Percentiles rank a stretch among this genome's conserved stretches.
These are phyloP conservation scores for Pyrenochaeta sp. DNA, from an alignment of 2,329 filamentous ascomycete species.

Conservation along the genomic window DNA sequence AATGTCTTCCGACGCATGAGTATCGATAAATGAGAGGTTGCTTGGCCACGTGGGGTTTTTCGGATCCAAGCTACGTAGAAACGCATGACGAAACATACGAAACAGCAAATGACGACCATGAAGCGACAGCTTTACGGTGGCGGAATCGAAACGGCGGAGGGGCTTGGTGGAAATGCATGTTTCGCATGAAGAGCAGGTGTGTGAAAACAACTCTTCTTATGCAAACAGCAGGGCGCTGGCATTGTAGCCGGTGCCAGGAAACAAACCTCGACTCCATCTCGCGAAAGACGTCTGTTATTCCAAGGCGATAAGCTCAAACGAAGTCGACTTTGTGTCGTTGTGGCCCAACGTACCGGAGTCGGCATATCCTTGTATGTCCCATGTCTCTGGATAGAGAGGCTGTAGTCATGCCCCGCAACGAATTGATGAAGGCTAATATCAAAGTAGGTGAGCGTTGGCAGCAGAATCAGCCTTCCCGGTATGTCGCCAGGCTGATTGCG, in stretches of 20 bases:
- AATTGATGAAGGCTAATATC: conserved; percentile 15
- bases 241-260: neutral
- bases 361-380: neutral
- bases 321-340: neutral
- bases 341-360: neutral
- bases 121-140: conserved; percentile 3
- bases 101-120: conserved; percentile 3
- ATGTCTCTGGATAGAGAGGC: conserved; percentile 9
- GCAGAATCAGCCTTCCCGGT: neutral
- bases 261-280: neutral
- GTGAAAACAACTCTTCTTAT: conserved; percentile 10
- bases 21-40: neutral
- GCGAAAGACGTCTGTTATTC: neutral
- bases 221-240: neutral
- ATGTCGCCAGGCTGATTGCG: conserved; percentile 1
- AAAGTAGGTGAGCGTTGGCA: conserved; percentile 5
- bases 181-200: conserved; percentile 17
- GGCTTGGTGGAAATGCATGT: conserved; percentile 12
- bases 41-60: conserved; percentile 3
- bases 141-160: conserved; percentile 5
- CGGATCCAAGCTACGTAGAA: conserved; percentile 2
- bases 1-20: conserved; percentile 4
- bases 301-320: neutral
- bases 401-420: conserved; percentile 4
- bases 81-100: conserved; percentile 20